Base-by-base conservation (phyloP, 371 early-diverging fungal genomes). In the Chytridium lagenaria region DNA sequence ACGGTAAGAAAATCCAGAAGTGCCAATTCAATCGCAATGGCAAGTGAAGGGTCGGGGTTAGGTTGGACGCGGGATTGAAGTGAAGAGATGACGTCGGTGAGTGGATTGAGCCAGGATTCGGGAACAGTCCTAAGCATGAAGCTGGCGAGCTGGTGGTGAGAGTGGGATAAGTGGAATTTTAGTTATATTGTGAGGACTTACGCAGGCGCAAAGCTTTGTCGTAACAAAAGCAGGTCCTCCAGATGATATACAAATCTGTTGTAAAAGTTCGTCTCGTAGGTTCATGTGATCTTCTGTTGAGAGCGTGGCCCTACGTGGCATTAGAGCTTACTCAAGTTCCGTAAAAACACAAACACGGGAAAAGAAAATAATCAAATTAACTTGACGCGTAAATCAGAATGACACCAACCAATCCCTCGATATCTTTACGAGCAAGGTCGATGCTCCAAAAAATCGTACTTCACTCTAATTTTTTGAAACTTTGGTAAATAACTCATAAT, bases 381-480 rank as follows among this genome's bases (percentile, higher is more conserved):
- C 10, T 23, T 55, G 57, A 55, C 7, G 26, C n/a, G n/a, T n/a
- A n/a, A n/a, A 10, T 28, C 7, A 5, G 61, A 61, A 61, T 7
- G 80, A 1, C 90, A 86, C 22, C 59, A 80, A 90, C 93, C 92
- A 92, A 71, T 93, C 92, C 61, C 91, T 87, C 31, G 91, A 77
- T 16, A 95, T 89, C 71, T 93, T 93, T 36, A 91, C 86, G 72
- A 93, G 92, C 70, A 93, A 87, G 0, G 93, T 93, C 64, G 92
- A 92, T 0, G 95, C 95, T 0, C 94, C 95, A 84, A 92, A 93
- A 75, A 94, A 94, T 59, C 89, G 89, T 65, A 89, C 89, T 40
- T 90, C 88, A 39, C 86, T 84, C 44, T 7, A 44, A 44, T 44
- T 19, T 44, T 7, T 44, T 12, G 19, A 19, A 44, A 12, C 44